Percentiles rank a stretch among this genome's conserved stretches.
Conservation (phyloP, 192 early-diverging fungal species). For the Coemansia sp. region DNA sequence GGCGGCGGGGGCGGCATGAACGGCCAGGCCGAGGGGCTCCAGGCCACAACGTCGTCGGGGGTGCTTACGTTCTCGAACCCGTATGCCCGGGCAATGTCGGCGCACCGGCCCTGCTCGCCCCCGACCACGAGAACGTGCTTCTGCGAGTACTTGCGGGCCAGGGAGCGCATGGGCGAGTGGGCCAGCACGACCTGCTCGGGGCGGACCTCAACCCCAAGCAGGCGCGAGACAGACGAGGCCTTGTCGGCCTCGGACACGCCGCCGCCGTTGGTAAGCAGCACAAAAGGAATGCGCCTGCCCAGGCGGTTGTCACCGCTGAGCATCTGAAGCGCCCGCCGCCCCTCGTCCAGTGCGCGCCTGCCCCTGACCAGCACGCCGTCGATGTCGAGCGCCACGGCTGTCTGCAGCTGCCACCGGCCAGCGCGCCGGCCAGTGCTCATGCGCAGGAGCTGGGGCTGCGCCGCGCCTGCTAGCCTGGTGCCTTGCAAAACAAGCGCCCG, state of each 20-base stretch:
- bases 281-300: conserved; percentile 63
- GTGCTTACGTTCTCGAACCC: conserved; percentile 69
- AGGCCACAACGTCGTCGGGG: conserved; percentile 66
- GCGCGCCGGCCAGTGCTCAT: not conserved
- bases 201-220: conserved; percentile 58
- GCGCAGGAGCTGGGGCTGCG: no score
- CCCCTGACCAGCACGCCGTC: conserved; percentile 91
- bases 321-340: conserved; percentile 62
- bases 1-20: conserved; percentile 46
- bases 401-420: conserved; percentile 29
- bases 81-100: conserved; percentile 63
- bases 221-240: conserved; percentile 62
- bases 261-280: conserved; percentile 87
- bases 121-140: conserved; percentile 75
- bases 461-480: not conserved
- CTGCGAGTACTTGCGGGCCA: conserved; percentile 61
- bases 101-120: conserved; percentile 58
- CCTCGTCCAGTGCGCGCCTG: conserved; percentile 64
- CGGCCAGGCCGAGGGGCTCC: conserved; percentile 68
- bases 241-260: conserved; percentile 74
- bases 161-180: conserved; percentile 80
- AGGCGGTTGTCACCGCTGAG: conserved; percentile 59
- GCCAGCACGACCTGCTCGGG: conserved; percentile 73
- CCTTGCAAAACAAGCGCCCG: no score
- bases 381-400: conserved; percentile 68